Evolutionary conservation across 2,329 filamentous ascomycete genomes (phyloP), one percentile per base, ranked within the genome.

Genomic region (Colletotrichum sp.): DNA sequence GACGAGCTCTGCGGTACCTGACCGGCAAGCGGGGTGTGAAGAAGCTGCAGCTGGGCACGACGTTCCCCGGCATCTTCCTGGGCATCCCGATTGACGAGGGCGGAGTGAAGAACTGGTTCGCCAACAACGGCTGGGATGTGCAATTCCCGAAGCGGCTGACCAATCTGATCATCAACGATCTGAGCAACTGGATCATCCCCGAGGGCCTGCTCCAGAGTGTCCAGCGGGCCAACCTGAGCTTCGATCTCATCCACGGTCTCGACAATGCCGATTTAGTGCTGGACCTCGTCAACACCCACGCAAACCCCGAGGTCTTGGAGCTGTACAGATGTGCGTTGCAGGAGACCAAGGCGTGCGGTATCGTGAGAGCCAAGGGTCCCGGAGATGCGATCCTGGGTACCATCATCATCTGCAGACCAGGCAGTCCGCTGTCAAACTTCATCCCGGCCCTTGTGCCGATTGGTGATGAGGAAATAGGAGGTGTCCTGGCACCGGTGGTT

Each of bases 71-170:
- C n/a, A 92, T 98, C 28, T 98, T 96, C 81, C 91, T 95, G 0
- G 96, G 96, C 0, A 94, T 98, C 12, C 96, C 96, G 0, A 86
- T 89, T 3, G 88, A 90, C 6, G 88, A 90, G 77, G 86, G 89
- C 65, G 86, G 86, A 21, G 83, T 88, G 52, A 91, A 90, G 78
- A 92, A 95, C 60, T 99, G 96, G 96, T 98, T 98, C 83, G 92
- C 93, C n/a, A 95, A 93, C 78, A 90, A 96, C 63, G 96, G 96
- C 16, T 98, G 96, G 96, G 96, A 98, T 80, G 93, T 88, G 0
- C 88, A 90, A 63, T 91, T 91, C 75, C 89, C 90, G 4, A 87
- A 89, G 13, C 87, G 89, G 16, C 80, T 92, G 24, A 88, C 88
- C 80, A 96, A 94, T 82, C 93, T 98, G 89, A 87, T 93, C 4